Base-by-base conservation (phyloP, 257 asterid genomes). In the Rauvolfia tetraphylla region DNA sequence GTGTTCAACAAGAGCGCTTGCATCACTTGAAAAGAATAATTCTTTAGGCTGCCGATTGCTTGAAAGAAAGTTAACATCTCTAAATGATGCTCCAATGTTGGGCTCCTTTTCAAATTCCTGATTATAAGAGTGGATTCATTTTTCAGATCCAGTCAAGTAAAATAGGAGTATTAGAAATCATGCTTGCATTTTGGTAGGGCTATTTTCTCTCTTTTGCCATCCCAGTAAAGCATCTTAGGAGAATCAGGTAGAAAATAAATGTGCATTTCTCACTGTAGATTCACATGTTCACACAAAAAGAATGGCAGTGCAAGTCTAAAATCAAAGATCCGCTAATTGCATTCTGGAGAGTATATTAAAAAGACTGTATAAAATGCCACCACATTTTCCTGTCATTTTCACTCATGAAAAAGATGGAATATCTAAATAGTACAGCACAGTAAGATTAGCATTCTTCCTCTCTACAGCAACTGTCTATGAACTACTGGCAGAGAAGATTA, bases 1-100 rank as follows among this genome's bases (percentile, higher is more conserved):
- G 88, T 93, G 98, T 83, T 93, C 98, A 81, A 93, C 96, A 80
- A 93, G 81, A 80, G 98, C 98, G 85, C 89, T 90, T 76, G 97
- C 91, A 78, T 93, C 98, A 84, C 98, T 93, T 3, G 98, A 91
- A 82, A 93, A 81, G 85, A 88, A 91, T 66, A 93, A 83, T 80
- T 93, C 98, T 79, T 86, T 91, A 11, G 97, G 95, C 73, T 88
- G 89, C 76, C 86, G 92, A 79, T 87, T 85, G 81, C 85, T 85
- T 31, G 92, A 87, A 76, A 86, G 95, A 85, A 85, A 86, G 73
- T 87, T 86, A 58, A 85, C 38, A 79, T 87, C 96, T 81, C 70
- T 76, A 81, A 91, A 90, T 78, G 95, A 82, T 79, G 91, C 85
- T 78, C 88, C 94, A 58, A 22, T 68, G 79, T 71, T 81, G 58